These are phyloP conservation scores for Phytophthora boehmeriae DNA, from an alignment of 352 stramenopile species.

Conservation along the genomic window DNA sequence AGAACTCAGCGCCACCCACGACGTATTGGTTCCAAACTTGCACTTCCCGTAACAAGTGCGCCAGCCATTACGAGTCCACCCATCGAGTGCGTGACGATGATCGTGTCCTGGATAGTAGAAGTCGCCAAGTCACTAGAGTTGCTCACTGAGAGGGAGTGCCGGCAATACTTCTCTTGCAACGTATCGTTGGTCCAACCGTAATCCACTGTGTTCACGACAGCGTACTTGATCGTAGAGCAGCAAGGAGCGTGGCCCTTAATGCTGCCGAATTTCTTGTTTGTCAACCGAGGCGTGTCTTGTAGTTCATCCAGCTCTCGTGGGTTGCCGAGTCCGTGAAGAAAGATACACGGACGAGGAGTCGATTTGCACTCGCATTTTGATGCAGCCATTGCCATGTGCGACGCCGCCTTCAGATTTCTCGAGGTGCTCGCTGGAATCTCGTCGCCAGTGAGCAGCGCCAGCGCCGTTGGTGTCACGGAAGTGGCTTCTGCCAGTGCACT, in stretches of 20 bases:
- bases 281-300: constrained; percentile 20
- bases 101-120: constrained; percentile 31
- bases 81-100: constrained; percentile 57
- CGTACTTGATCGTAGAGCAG: constrained; percentile 46
- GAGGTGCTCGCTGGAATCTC: constrained; percentile 9
- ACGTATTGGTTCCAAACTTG: constrained; percentile 11
- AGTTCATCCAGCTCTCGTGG: constrained; percentile 8
- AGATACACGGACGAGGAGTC: constrained; percentile 32
- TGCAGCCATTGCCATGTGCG: constrained; percentile 11
- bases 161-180: constrained; percentile 47
- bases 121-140: constrained; percentile 12
- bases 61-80: constrained; percentile 31
- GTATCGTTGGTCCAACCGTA: constrained; percentile 46
- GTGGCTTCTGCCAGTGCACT: constrained; percentile 3
- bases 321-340: constrained; percentile 32
- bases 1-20: constrained; percentile 39
- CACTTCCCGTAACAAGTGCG: constrained; percentile 30
- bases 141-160: constrained; percentile 33
- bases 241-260: constrained; percentile 32
- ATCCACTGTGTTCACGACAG: constrained; percentile 47
- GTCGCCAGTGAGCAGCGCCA: constrained; percentile 23
- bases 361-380: constrained; percentile 16
- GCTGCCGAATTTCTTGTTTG: constrained; percentile 17
- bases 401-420: constrained; percentile 16
- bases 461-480: constrained; percentile 18